Evolutionary conservation across 2,329 filamentous ascomycete genomes (phyloP), one percentile per base, ranked within the genome.

Genomic region (Lachnellula suecica): DNA sequence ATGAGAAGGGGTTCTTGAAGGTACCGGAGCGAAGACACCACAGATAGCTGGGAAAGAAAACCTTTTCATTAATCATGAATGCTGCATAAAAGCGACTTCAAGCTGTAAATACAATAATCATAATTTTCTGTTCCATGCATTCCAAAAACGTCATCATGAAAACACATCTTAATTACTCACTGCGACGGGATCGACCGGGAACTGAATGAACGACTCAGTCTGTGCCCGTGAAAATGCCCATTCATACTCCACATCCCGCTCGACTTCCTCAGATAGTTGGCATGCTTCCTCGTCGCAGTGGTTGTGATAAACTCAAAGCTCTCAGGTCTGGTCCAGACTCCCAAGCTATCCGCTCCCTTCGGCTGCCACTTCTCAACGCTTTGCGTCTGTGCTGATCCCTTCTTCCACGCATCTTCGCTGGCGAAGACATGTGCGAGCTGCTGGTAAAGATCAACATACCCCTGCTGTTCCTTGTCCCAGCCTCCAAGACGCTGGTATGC

Each of bases 401-500:
- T 47, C 46, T 60, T 59, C 56, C 56, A 57, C 4, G 20, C 37
- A 19, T 57, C 22, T 24, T 59, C 58, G 13, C 25, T 24, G n/a
- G 41, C 53, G 27, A 59, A 58, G 4, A 50, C 49, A 10, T 59
- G 52, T 10, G 35, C 47, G 10, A 53, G 35, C 27, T 56, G 55
- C 23, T 54, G 51, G 27, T 52, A 59, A 22, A 59, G 43, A 44
- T 59, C 53, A 2, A 54, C 8, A 41, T 60, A 60, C 4, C 52
- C 42, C 24, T 54, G 46, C 9, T 27, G 34, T n/a, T 58, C 48
- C 38, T 60, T 55, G 27, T 59, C 60, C 71, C 72, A 76, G 19
- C 61, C 59, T 9, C 72, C 73, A 7, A 71, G 62, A 43, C 73
- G 70, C 64, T 74, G 72, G 59, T 70, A 75, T 4, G 71, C 67